Base-by-base conservation (phyloP, 176 grass and related monocot genomes). In the Dactylis glomerata region DNA sequence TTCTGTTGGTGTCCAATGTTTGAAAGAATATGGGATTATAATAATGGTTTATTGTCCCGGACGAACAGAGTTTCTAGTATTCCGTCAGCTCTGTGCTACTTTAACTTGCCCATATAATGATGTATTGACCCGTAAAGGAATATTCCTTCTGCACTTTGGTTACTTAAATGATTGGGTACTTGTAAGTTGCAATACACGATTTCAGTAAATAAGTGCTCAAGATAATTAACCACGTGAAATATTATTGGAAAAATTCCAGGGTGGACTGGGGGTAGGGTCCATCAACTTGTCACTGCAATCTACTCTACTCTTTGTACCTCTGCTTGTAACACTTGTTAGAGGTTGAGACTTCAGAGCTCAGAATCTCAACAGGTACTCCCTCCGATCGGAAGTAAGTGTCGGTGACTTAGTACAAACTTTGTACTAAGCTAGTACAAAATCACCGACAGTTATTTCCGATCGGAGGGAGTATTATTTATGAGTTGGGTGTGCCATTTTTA, bases 61-160 rank as follows among this genome's bases (percentile, higher is more conserved):
- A 66, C 23, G 47, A 73, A 50, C 19, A 71, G 55, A 74, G 56
- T 44, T 49, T 77, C n/a, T 69, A 38, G n/a, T 74, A 62, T 82
- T 45, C 36, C 8, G 31, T 59, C 45, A 70, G 44, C 75, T 73
- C 45, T 75, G 22, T 31, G 19, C 40, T 62, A 69, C 54, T 63
- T 78, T 27, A 45, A 49, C 42, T 47, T 73, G 69, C 41, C 82
- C 1, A 58, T 28, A 28, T 62, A 47, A 80, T n/a, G 55, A 37
- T 64, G 40, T 30, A 49, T 72, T 22, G 22, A 70, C 45, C 8
- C 33, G 22, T 24, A 63, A 51, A 47, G 76, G 27, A 76, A n/a
- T 34, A 74, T 62, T 34, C 52, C 24, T 55, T 32, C 22, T 19
- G 23, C 20, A 51, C 45, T 50, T 51, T 30, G 32, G 27, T 75